phyloP scores from a whole-genome alignment of 805 yeast species.

The Saturnispora besseyi region DNA sequence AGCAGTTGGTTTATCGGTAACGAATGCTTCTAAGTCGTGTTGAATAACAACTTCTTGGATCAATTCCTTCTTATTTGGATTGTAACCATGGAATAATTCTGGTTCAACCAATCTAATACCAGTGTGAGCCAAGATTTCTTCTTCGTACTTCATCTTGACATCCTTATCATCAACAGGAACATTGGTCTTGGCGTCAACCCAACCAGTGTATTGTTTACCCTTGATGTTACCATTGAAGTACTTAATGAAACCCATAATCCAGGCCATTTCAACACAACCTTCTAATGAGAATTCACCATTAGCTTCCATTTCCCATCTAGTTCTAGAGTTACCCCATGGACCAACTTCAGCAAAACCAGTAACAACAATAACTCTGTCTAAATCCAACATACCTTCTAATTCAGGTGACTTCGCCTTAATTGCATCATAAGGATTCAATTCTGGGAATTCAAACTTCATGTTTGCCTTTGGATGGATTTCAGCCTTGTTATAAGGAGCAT shows the following conservation, averaged over 20 bases:
- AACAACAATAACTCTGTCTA: conserved; percentile 86
- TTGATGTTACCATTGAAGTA: conserved; percentile 87
- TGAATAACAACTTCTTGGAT: conserved; percentile 94
- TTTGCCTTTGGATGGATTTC: conserved; percentile 89
- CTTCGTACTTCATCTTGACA: conserved; percentile 86
- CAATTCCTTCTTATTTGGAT: conserved; percentile 87
- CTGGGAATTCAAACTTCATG: conserved; percentile 90
- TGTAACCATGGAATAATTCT: conserved; percentile 86
- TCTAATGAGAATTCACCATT: conserved; percentile 89
- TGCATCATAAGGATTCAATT: conserved; percentile 65
- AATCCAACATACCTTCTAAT: conserved; percentile 83
- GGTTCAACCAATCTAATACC: conserved; percentile 98
- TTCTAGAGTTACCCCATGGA: conserved; percentile 99
- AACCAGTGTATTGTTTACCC: conserved; percentile 89
- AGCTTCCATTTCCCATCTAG: conserved; percentile 99
- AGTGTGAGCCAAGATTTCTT: conserved; percentile 78
- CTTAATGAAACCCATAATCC: conserved; percentile 98
- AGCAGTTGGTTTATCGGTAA: conserved; percentile 91
- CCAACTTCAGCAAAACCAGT: conserved; percentile 99
- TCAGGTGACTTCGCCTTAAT: conserved; percentile 62
- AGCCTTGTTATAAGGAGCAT: conserved; percentile 71
- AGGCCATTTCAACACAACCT: conserved; percentile 98
- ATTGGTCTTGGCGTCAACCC: conserved; percentile 93
- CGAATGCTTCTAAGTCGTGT: conserved; percentile 94
- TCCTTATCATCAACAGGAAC: conserved; percentile 93